A percentile compares a stretch with the other conserved stretches of the same genome.
These are phyloP conservation scores for Mycosarcoma maydis DNA, from an alignment of 1,284 basidiomycete species.

Conservation along the genomic window DNA sequence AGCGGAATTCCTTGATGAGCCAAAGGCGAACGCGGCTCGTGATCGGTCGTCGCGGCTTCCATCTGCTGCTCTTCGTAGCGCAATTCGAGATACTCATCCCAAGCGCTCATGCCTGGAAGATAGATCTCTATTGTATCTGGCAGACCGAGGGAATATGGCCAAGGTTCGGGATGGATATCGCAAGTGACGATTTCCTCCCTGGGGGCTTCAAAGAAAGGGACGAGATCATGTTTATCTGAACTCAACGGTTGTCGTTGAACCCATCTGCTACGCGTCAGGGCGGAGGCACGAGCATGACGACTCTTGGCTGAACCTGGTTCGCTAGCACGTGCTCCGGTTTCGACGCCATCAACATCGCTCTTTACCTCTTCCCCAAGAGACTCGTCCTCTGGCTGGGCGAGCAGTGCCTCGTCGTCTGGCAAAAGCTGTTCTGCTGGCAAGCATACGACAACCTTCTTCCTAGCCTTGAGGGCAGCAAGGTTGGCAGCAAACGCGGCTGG, in stretches of 20 bases:
- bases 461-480: constrained; percentile 36
- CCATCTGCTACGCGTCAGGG: constrained; percentile 32
- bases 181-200: constrained; percentile 24
- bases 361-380: not conserved
- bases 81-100: constrained; percentile 53
- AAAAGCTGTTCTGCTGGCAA: constrained; percentile 35
- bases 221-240: constrained; percentile 7
- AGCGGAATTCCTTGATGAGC: constrained; percentile 7
- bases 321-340: not conserved
- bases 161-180: constrained; percentile 40
- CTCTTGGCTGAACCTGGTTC: constrained; percentile 3
- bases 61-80: constrained; percentile 38
- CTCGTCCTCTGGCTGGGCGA: constrained; percentile 11
- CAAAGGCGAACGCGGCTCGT: not conserved
- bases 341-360: not conserved
- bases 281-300: constrained; percentile 15
- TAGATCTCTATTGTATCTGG: constrained; percentile 62
- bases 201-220: constrained; percentile 13
- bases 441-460: constrained; percentile 41
- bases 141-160: constrained; percentile 37
- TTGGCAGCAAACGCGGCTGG: constrained; percentile 52
- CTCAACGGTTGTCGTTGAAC: constrained; percentile 16
- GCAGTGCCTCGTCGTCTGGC: constrained; percentile 22
- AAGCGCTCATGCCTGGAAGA: constrained; percentile 56
- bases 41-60: constrained; percentile 15